Base-by-base conservation (phyloP, 2,329 filamentous ascomycete species). In the Colletotrichum sp. region DNA sequence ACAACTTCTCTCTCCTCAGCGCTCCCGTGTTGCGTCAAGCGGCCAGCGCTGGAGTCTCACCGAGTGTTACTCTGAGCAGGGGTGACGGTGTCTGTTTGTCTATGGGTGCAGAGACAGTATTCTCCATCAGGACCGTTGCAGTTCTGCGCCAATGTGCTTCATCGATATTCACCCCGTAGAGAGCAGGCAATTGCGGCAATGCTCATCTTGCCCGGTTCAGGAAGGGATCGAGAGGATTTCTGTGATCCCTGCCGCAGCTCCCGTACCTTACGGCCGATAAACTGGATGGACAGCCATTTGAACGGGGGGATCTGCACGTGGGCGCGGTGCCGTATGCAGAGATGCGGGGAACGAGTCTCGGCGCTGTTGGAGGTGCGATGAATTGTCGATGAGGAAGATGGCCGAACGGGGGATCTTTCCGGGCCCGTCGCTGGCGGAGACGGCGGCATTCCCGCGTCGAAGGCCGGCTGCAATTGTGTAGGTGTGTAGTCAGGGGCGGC, bases 241-340 rank as follows among this genome's bases (percentile, higher is more conserved):
- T n/a, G n/a, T 24, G 10, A 73, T 65, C 70, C 65, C 64, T 69
- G 59, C 59, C 16, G n/a, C 64, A 73, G 62, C 63, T 63, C 28
- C n/a, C 18, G 57, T 16, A 52, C 65, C 39, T 49, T 76, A 74
- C 74, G 74, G 67, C 74, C 59, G 65, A 62, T 55, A 74, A 7
- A 28, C 26, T 74, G 44, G 18, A 32, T 28, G 26, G n/a, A 28
- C 34, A 13, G n/a, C 21, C 21, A 69, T 62, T 30, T 28, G n/a
- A 30, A 64, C 30, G 70, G 70, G 36, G 30, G 13, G 65, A 60
- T 36, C 65, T 72, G 72, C 68, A 75, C 62, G 52, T 72, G 72
- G 64, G 44, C 28, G 64, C n/a, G 44, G 59, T 60, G 32, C 44
- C 21, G 21, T 57, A 65, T 60, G 70, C 57, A 60, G 26, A 55